These are phyloP conservation scores for Cercophora samala DNA, from an alignment of 495 filamentous ascomycete species.

Conservation along the genomic window DNA sequence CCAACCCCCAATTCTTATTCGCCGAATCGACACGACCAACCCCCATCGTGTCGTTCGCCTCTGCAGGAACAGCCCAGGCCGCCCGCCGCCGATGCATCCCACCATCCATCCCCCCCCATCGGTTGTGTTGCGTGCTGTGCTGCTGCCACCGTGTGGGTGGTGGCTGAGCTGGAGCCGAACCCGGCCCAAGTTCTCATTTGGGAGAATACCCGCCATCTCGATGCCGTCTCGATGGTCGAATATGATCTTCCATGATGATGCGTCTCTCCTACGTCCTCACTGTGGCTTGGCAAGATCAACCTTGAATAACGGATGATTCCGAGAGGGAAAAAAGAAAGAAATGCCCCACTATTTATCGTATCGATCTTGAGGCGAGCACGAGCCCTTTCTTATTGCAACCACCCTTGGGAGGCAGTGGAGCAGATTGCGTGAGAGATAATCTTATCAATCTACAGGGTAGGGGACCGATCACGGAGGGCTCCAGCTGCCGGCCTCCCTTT, in stretches of 20 bases:
- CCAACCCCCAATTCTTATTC: background rate
- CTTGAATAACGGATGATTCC: too few species aligned
- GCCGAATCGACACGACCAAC: background rate
- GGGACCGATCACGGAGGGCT: background rate
- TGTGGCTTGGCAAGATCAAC: background rate
- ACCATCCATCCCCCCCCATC: background rate
- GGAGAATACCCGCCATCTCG: background rate
- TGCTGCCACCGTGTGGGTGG: too few species aligned
- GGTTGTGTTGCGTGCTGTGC: too few species aligned
- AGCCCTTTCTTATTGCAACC: background rate
- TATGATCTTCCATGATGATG: background rate
- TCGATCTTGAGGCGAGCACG: background rate
- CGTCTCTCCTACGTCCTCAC: background rate
- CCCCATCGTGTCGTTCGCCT: background rate
- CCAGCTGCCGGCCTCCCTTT: conserved; percentile 13
- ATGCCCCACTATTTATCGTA: background rate
- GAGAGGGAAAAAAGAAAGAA: too few species aligned
- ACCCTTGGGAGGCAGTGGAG: background rate
- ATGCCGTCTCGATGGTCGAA: too few species aligned
- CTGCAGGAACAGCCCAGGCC: background rate
- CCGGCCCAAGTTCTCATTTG: background rate
- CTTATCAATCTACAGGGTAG: background rate
- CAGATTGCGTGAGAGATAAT: background rate
- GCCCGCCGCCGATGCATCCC: background rate
- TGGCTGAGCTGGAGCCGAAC: background rate